Conservation (phyloP, 441 rosid species). For the Dalechampia spathulata region DNA sequence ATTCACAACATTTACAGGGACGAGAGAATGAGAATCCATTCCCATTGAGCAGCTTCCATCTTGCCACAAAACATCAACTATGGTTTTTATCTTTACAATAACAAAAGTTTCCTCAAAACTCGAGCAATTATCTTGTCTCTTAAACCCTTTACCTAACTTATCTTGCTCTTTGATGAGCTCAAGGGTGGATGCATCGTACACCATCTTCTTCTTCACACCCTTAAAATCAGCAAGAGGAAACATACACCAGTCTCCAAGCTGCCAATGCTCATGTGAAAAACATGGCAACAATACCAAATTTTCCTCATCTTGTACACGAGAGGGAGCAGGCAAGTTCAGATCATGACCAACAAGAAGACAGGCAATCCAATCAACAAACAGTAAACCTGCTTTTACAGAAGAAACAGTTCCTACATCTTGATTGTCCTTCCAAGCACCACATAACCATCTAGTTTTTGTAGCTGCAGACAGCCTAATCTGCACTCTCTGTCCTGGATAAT, state of each 20-base stretch:
- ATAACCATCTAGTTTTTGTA: constrained; percentile 60
- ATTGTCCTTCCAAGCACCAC: constrained; percentile 29
- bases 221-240: constrained; percentile 26
- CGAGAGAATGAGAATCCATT: constrained; percentile 50
- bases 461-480: constrained; percentile 38
- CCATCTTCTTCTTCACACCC: constrained; percentile 15
- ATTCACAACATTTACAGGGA: constrained; percentile 52
- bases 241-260: constrained; percentile 87
- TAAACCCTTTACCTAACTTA: constrained; percentile 29
- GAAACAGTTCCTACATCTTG: constrained; percentile 63
- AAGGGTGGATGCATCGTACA: constrained; percentile 19
- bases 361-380: constrained; percentile 79
- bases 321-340: constrained; percentile 38
- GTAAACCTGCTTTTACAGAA: constrained; percentile 53
- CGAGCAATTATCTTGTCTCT: constrained; percentile 23
- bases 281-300: constrained; percentile 53
- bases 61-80: constrained; percentile 82
- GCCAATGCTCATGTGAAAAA: constrained; percentile 79
- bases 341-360: constrained; percentile 36
- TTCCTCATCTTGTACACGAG: constrained; percentile 42
- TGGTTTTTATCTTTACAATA: constrained; percentile 57
- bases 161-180: constrained; percentile 15
- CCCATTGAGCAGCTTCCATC: constrained; percentile 53
- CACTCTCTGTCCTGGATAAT: constrained; percentile 89
- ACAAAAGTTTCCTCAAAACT: constrained; percentile 38